Base-by-base conservation (phyloP, 2,329 filamentous ascomycete genomes). In the Aspergillus viridinutans region DNA sequence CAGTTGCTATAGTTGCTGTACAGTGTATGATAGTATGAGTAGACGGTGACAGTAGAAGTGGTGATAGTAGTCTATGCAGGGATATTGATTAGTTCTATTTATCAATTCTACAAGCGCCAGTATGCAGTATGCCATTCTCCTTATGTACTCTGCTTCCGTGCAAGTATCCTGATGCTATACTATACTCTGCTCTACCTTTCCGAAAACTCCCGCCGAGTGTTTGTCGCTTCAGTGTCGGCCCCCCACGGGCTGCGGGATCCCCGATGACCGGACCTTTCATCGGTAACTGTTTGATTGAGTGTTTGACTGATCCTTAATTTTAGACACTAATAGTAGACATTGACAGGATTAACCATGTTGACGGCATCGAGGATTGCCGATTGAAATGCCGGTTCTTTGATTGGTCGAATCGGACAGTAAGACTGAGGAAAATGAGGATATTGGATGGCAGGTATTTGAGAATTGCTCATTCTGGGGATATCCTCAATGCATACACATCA, bases 221-320 rank as follows among this genome's bases (percentile, higher is more conserved):
- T 6, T 23, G 40, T 29, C 8, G 40, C 43, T 47, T 47, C 4
- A 29, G 20, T 43, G 50, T 45, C 53, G 49, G 52, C 25, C 9
- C 14, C 21, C 40, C 54, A 52, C 54, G 32, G 38, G 6, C 21
- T 4, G 14, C 23, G 8, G 21, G 49, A 49, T n/a, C 28, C 38
- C 54, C 54, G 53, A 55, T 32, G 48, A 51, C 53, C 53, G 53
- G 53, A 50, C 43, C 10, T 50, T 55, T 43, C 23, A 50, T 50
- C 53, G 53, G 53, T 25, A 25, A 5, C 25, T 25, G 4, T 25
- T 4, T 3, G 25, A 25, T 49, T 21, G 8, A 29, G 28, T 29
- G 23, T 1, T 29, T 20, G 17, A 43, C 40, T 43, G 14, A 5
- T 38, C 8, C 14, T 38, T 17, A 17, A 7, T 3, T 35, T 35